Evolutionary conservation across 768 basidiomycete species (phyloP).

Genomic region (Heimioporus sp.): DNA sequence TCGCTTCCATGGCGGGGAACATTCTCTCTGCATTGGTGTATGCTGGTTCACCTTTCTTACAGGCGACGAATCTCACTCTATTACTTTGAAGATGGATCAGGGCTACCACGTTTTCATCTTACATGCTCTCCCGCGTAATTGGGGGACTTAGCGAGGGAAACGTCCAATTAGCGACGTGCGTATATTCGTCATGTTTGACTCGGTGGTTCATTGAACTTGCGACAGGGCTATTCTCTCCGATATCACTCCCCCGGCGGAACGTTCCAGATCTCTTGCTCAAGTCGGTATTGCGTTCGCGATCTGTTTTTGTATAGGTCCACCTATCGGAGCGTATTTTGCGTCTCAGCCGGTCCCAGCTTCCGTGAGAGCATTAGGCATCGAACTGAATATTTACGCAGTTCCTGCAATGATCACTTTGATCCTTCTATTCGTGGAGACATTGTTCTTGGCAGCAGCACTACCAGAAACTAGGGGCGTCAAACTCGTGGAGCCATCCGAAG

Average conservation of each 20-base stretch:
- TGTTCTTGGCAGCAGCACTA: conserved; percentile 69
- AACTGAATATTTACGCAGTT: conserved; percentile 85
- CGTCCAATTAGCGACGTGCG: conserved; percentile 92
- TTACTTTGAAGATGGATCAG: conserved; percentile 68
- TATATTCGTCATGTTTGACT: conserved; percentile 8
- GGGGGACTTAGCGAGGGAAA: conserved; percentile 97
- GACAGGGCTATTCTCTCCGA: conserved; percentile 90
- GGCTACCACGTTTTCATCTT: conserved; percentile 88
- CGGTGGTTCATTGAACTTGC: neutral
- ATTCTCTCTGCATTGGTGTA: conserved; percentile 85
- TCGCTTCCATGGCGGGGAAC: conserved; percentile 91
- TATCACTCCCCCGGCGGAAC: conserved; percentile 74
- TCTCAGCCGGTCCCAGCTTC: conserved; percentile 73
- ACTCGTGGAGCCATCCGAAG: conserved; percentile 16
- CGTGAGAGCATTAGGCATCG: conserved; percentile 51
- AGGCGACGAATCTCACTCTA: neutral
- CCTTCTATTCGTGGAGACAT: conserved; percentile 75
- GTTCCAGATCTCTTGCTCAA: conserved; percentile 84
- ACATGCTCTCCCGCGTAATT: conserved; percentile 85
- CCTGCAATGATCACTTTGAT: conserved; percentile 85
- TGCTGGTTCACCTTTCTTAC: conserved; percentile 25
- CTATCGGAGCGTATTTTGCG: conserved; percentile 95
- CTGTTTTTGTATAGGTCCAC: conserved; percentile 90
- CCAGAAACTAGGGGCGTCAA: conserved; percentile 79
- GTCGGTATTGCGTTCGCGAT: conserved; percentile 97